Percentiles rank a stretch among this genome's conserved stretches.
Evolutionary conservation across 73 alveolate genomes (phyloP).

Genomic region (Paramecium tetraurelia): DNA sequence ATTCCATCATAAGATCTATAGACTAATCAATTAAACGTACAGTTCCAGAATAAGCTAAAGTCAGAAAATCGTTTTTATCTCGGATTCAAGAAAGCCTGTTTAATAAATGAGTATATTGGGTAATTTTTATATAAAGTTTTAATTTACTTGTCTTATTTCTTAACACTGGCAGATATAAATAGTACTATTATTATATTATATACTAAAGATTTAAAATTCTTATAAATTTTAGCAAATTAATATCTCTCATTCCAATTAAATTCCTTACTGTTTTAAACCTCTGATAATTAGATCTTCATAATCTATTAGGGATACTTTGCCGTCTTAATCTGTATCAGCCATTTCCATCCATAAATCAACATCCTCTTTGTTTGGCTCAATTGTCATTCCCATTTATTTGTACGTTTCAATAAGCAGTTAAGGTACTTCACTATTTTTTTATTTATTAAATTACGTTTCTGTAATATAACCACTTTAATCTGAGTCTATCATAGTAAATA

Average conservation of each 20-base stretch:
- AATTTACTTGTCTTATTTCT: no score
- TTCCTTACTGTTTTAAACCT: not conserved
- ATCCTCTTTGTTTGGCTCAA: constrained; percentile 24
- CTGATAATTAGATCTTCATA: not conserved
- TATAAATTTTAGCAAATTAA: not conserved
- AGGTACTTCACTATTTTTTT: not conserved
- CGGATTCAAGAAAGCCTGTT: not conserved
- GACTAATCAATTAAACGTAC: not conserved
- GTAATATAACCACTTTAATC: constrained; percentile 18
- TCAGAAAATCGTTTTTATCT: not conserved
- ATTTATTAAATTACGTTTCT: not conserved
- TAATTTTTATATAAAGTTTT: not conserved
- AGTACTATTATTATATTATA: no score
- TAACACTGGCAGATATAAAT: no score
- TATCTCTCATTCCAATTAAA: not conserved
- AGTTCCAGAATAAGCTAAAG: not conserved
- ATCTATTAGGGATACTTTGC: not conserved
- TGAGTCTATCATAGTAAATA: not conserved
- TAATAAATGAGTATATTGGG: not conserved
- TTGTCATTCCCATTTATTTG: constrained; percentile 1
- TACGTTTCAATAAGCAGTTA: not conserved
- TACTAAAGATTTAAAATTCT: not conserved
- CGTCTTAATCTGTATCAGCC: constrained; percentile 36
- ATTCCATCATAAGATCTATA: not conserved
- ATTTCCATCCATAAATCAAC: constrained; percentile 49